These are phyloP conservation scores for Pichia californica DNA, from an alignment of 805 yeast genomes.

Conservation along the genomic window DNA sequence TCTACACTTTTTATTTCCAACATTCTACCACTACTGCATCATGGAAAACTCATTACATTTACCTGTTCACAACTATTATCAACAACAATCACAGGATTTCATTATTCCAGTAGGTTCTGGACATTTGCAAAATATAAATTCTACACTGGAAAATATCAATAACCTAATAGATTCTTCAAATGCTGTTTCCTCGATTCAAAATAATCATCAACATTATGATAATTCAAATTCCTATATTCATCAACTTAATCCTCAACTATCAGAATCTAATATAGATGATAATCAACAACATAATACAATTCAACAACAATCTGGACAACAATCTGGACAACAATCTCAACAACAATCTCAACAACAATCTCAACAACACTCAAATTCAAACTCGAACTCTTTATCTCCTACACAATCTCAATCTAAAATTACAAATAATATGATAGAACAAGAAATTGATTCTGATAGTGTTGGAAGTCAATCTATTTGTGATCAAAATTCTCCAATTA, in stretches of 20 bases:
- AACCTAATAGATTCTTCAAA: background rate
- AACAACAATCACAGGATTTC: constrained; percentile 3
- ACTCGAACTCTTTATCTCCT: too few species aligned
- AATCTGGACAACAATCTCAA: background rate
- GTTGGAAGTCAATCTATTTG: background rate
- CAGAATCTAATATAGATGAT: background rate
- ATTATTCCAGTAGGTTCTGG: too few species aligned
- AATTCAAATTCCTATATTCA: background rate
- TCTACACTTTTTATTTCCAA: too few species aligned
- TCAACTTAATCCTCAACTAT: background rate
- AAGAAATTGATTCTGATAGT: background rate
- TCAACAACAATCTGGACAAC: background rate
- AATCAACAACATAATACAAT: too few species aligned
- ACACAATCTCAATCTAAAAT: background rate
- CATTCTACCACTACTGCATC: background rate
- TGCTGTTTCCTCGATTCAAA: too few species aligned
- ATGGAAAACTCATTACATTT: constrained; percentile 10
- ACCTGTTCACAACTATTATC: constrained; percentile 6
- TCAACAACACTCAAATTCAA: background rate
- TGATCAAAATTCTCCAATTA: constrained; percentile 4
- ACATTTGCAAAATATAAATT: background rate
- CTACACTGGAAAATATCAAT: constrained; percentile 5
- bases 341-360: constrained; percentile 5
- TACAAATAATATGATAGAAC: background rate
- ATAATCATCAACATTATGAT: background rate